Conservation (phyloP, 805 yeast species). For the Candida michaelii region DNA sequence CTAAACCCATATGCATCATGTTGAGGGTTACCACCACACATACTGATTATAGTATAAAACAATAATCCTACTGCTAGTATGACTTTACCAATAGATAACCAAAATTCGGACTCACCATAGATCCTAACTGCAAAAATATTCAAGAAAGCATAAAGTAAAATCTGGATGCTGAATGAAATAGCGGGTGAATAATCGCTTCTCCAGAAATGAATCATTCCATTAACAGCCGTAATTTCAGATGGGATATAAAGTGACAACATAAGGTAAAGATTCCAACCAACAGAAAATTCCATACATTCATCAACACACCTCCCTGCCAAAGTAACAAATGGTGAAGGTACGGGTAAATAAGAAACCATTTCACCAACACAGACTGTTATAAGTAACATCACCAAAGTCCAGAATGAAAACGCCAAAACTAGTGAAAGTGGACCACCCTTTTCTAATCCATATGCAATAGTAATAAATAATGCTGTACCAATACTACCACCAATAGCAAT, state of each 20-base stretch:
- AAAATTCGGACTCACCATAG: constrained; percentile 54
- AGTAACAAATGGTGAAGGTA: constrained; percentile 34
- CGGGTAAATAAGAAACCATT: constrained; percentile 37
- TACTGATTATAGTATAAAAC: constrained; percentile 32
- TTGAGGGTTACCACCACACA: constrained; percentile 38
- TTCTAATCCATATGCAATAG: constrained; percentile 28
- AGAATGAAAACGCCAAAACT: constrained; percentile 28
- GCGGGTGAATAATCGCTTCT: constrained; percentile 48
- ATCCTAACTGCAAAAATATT: constrained; percentile 48
- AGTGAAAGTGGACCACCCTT: constrained; percentile 37
- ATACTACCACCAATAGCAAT: constrained; percentile 22
- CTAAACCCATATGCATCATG: constrained; percentile 35
- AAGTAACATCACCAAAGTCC: constrained; percentile 32
- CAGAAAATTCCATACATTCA: constrained; percentile 36
- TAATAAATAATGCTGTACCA: constrained; percentile 41
- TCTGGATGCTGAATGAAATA: constrained; percentile 42
- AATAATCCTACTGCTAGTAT: constrained; percentile 36
- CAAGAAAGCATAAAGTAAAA: constrained; percentile 38
- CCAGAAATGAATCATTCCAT: constrained; percentile 56
- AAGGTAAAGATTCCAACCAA: constrained; percentile 36
- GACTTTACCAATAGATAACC: constrained; percentile 41
- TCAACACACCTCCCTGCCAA: constrained; percentile 40
- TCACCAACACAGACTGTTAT: constrained; percentile 38
- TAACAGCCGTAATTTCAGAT: constrained; percentile 48
- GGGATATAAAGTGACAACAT: constrained; percentile 48